Evolutionary conservation across 768 basidiomycete species (phyloP).

Genomic region (Boletus pseudopeckii): DNA sequence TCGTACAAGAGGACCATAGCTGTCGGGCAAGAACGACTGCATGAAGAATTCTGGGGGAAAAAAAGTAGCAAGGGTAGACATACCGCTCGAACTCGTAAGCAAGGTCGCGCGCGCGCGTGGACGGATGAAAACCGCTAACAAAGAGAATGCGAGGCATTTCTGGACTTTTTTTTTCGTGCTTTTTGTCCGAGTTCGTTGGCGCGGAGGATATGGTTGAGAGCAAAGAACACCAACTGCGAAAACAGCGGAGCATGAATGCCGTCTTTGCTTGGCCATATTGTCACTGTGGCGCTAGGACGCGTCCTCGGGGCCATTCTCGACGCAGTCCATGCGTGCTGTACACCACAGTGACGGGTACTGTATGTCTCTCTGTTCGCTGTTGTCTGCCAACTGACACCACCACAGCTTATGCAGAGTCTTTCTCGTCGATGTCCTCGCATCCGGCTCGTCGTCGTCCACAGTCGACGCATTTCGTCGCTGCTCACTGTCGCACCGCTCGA

Average conservation of each 20-base stretch:
- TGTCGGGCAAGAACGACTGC: constrained; percentile 28
- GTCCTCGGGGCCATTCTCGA: not conserved
- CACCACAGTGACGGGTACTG: not conserved
- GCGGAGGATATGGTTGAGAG: constrained; percentile 24
- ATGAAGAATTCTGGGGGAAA: constrained; percentile 5
- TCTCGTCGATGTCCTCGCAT: constrained; percentile 5
- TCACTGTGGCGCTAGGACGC: constrained; percentile 32
- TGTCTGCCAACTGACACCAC: constrained; percentile 3
- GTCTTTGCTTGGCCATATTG: constrained; percentile 32
- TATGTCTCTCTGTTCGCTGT: not conserved
- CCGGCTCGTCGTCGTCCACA: not conserved
- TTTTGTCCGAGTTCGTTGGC: not conserved
- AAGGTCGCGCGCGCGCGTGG: constrained; percentile 79
- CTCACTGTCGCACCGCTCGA: constrained; percentile 24
- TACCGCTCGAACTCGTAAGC: constrained; percentile 88
- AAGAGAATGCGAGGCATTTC: constrained; percentile 80
- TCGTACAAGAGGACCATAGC: constrained; percentile 78
- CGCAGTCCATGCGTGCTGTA: not conserved
- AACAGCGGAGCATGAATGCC: constrained; percentile 32
- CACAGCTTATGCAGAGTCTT: constrained; percentile 22
- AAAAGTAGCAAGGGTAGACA: constrained; percentile 10
- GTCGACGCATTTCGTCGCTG: constrained; percentile 16
- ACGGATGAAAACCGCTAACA: constrained; percentile 79
- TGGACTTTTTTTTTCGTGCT: constrained; percentile 8
- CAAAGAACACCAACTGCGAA: constrained; percentile 14